phyloP scores from a whole-genome alignment of 2,329 filamentous ascomycete species.

The Aspergillus alliaceus region DNA sequence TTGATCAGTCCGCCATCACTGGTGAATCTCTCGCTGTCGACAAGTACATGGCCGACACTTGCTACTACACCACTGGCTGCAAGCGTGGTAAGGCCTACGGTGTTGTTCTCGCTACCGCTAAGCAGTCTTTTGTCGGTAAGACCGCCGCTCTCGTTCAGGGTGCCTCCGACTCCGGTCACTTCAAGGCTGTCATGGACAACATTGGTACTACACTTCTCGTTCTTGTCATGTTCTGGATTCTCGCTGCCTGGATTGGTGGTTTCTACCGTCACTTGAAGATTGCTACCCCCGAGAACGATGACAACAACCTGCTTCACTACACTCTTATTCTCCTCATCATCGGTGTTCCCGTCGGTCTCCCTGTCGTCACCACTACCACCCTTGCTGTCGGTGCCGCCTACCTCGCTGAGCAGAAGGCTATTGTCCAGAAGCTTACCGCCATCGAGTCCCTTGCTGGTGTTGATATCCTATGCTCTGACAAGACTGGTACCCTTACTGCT shows the following conservation, averaged over 20 bases:
- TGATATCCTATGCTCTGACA: constrained; percentile 77
- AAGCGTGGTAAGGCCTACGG: constrained; percentile 77
- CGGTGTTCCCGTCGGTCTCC: constrained; percentile 77
- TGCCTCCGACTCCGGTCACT: constrained; percentile 73
- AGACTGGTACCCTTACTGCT: constrained; percentile 68
- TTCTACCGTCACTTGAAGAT: constrained; percentile 72
- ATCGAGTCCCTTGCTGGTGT: constrained; percentile 75
- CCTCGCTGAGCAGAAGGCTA: constrained; percentile 74
- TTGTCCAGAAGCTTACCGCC: constrained; percentile 76
- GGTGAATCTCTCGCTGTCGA: constrained; percentile 70
- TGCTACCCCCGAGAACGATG: constrained; percentile 50
- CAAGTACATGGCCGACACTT: constrained; percentile 67
- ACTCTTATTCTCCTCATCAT: constrained; percentile 72
- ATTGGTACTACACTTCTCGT: constrained; percentile 74
- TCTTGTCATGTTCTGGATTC: constrained; percentile 75
- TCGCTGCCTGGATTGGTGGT: constrained; percentile 73
- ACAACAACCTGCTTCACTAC: constrained; percentile 67
- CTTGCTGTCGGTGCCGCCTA: constrained; percentile 76
- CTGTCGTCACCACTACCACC: constrained; percentile 75
- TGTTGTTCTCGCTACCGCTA: constrained; percentile 66
- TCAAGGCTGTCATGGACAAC: constrained; percentile 82
- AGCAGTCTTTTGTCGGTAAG: constrained; percentile 73
- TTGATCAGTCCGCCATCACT: constrained; percentile 78
- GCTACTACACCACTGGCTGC: constrained; percentile 79
- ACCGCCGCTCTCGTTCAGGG: constrained; percentile 73